Base-by-base conservation (phyloP, 2,329 filamentous ascomycete species). In the Ascochyta fabae region DNA sequence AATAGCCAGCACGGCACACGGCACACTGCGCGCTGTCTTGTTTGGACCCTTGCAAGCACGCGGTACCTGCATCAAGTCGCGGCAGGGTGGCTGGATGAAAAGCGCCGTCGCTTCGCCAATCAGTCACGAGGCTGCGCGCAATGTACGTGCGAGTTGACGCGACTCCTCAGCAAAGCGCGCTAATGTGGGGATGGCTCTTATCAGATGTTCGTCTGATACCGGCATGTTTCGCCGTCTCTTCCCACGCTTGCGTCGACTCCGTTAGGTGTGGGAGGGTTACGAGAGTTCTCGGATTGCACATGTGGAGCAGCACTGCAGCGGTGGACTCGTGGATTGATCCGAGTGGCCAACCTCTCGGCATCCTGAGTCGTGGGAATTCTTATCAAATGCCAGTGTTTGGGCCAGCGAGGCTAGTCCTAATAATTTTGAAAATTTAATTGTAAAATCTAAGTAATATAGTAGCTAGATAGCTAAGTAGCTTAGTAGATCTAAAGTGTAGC, bases 71-170 rank as follows among this genome's bases (percentile, higher is more conserved):
- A 56, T 50, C 16, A 22, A 19, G 27, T n/a, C 22, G 12, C 16
- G 36, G 22, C 13, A 31, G 23, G n/a, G 42, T 36, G 47, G 42
- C 42, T 36, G 41, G 42, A 38, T 13, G 22, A 43, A 29, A 29
- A 16, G 40, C 26, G 16, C 24, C 26, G 53, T 42, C 29, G 41
- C 40, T 10, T 42, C 31, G 47, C 53, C 53, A 42, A 56, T 56
- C 40, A 41, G 24, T 42, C 53, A 56, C 47, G 47, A 48, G 47
- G 42, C 42, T 38, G 41, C 53, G 53, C 47, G 53, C 47, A 33
- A 56, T 47, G 38, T 13, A 56, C 53, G 47, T 47, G 53, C 47
- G 36, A 50, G 53, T 38, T 43, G 47, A 56, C 53, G 53, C 53
- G 53, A 56, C 36, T 15, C 33, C 9, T 6, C 12, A 9, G n/a